Conservation (phyloP, 1,284 basidiomycete genomes). For the Leccinum proliferum region DNA sequence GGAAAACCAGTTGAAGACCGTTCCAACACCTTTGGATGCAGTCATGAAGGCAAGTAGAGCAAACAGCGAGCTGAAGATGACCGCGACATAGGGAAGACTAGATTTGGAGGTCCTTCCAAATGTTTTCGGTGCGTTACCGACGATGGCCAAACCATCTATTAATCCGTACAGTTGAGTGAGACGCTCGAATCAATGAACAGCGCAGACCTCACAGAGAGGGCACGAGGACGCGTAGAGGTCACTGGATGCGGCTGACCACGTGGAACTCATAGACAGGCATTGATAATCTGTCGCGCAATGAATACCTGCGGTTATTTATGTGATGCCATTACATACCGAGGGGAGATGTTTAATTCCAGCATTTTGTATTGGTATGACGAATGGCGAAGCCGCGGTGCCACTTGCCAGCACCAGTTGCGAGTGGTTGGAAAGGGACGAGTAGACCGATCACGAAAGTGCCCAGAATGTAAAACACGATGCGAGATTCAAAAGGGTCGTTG, state of each 20-base stretch:
- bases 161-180: constrained; percentile 1
- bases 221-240: constrained; percentile 81
- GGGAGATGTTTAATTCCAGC: constrained; percentile 64
- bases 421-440: constrained; percentile 54
- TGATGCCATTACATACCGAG: constrained; percentile 26
- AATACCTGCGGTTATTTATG: constrained; percentile 22
- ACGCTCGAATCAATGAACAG: not conserved
- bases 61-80: constrained; percentile 65
- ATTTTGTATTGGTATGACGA: constrained; percentile 60
- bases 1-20: constrained; percentile 73
- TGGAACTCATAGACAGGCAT: constrained; percentile 82
- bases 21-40: constrained; percentile 52
- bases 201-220: constrained; percentile 58
- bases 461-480: constrained; percentile 50
- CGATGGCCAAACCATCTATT: constrained; percentile 68
- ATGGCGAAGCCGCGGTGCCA: constrained; percentile 59
- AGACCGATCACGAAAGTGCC: constrained; percentile 52
- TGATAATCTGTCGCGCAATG: constrained; percentile 56
- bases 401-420: constrained; percentile 35
- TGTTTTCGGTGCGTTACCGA: constrained; percentile 72
- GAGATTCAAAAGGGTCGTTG: too few relatives aligned
- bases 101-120: constrained; percentile 60
- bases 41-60: constrained; percentile 72
- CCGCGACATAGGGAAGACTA: constrained; percentile 68
- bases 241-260: constrained; percentile 82